Evolutionary conservation across 2,329 filamentous ascomycete species (phyloP), one percentile per base, ranked within the genome.

Genomic region (Sporothrix mexicana): DNA sequence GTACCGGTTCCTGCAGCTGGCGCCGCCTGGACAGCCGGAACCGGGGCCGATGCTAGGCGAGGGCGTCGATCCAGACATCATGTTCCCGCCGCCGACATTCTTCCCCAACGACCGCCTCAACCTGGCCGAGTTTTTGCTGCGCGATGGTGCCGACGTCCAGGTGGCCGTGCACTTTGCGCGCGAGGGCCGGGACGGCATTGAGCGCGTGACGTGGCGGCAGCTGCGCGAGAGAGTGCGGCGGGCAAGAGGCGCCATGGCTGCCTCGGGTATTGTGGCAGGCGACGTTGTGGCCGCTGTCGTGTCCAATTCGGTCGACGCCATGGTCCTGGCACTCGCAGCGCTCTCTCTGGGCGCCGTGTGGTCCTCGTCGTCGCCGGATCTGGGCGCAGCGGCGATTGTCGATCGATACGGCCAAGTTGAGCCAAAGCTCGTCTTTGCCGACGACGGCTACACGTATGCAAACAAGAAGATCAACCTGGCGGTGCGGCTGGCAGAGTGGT

Each of bases 131-230:
- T 70, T 59, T 17, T 41, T 74, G n/a, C 73, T 74, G 47, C 69
- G 69, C 20, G 17, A 61, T 9, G 67, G 66, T n/a, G 17, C 12
- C 4, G 61, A 68, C 53, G 72, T 59, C 15, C 77, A 80, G 2
- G 62, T 86, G 17, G 84, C 86, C 77, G 84, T 86, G 74, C 83
- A 86, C 47, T 86, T 84, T 74, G 84, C 83, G 17, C 86, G 86
- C 71, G 84, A 84, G 0, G 84, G 84, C 0, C 80, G 85, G 25
- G 78, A 84, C 8, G 83, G 85, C 70, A 77, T 79, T 20, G 51
- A 73, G 62, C 43, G 9, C 12, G 72, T 73, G 53, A 68, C 69
- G 9, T 73, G 72, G 72, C 23, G 51, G 1, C 36, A 53, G 61
- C 69, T 73, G 25, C 59, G 72, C 3, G 68, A 71, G 61, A 51